Percentiles rank a stretch among this genome's conserved stretches.
These are phyloP conservation scores for Fusarium humuli DNA, from an alignment of 2,329 filamentous ascomycete genomes.

Conservation along the genomic window DNA sequence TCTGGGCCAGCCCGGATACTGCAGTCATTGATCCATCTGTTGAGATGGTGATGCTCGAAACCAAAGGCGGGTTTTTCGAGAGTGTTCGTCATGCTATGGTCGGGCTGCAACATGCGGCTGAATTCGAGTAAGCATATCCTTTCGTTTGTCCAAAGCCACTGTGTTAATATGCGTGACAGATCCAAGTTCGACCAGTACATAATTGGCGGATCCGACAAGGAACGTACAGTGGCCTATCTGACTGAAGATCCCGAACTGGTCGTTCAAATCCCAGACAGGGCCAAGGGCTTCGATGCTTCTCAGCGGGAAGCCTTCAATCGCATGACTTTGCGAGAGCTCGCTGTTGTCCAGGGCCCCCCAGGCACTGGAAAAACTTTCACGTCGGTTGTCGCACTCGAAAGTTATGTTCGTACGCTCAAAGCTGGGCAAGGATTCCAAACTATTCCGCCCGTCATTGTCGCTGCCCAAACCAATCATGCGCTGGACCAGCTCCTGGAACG, in stretches of 20 bases:
- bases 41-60: constrained; percentile 83
- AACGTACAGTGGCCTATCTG: constrained; percentile 50
- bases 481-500: constrained; percentile 82
- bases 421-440: constrained; percentile 54
- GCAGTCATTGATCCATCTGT: constrained; percentile 74
- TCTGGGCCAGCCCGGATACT: constrained; percentile 72
- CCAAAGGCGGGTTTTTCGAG: constrained; percentile 80
- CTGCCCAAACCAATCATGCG: constrained; percentile 92
- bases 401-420: constrained; percentile 65
- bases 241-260: neutral
- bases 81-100: constrained; percentile 77
- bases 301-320: constrained; percentile 75
- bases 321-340: constrained; percentile 77
- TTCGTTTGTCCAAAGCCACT: neutral
- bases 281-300: constrained; percentile 70
- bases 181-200: constrained; percentile 74
- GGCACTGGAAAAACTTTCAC: constrained; percentile 82
- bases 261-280: neutral
- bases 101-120: constrained; percentile 72
- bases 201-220: constrained; percentile 57
- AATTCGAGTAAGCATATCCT: constrained; percentile 62
- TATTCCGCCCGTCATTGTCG: constrained; percentile 73
- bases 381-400: constrained; percentile 74
- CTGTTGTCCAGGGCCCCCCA: constrained; percentile 87
- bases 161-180: constrained; percentile 43